phyloP scores from a whole-genome alignment of 1,139 yeast genomes.

The Zygosaccharomyces sapae region DNA sequence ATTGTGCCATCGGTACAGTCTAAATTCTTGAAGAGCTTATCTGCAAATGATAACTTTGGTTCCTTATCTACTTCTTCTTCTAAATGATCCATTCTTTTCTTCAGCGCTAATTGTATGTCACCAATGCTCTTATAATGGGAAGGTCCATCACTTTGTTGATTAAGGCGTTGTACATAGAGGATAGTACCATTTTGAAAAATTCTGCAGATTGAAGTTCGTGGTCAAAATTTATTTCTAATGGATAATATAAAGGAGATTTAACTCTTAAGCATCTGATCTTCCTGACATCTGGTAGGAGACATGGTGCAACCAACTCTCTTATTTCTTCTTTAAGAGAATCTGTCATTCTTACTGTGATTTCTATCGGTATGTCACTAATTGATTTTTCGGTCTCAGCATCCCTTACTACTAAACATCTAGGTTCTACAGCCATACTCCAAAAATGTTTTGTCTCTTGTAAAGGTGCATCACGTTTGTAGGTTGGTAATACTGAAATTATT shows the following conservation, averaged over 20 bases:
- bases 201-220: constrained; percentile 19
- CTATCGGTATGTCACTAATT: constrained; percentile 32
- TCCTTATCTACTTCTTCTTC: not conserved
- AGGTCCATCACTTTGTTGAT: not conserved
- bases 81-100: constrained; percentile 11
- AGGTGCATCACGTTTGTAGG: constrained; percentile 74
- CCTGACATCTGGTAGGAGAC: constrained; percentile 60
- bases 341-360: constrained; percentile 48
- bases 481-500: constrained; percentile 65
- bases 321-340: constrained; percentile 41
- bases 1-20: constrained; percentile 20
- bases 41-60: constrained; percentile 4
- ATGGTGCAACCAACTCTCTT: constrained; percentile 48
- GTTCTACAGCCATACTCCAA: constrained; percentile 84
- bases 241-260: constrained; percentile 27
- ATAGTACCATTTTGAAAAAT: constrained; percentile 31
- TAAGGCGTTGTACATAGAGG: constrained; percentile 24
- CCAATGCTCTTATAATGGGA: constrained; percentile 9
- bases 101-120: constrained; percentile 18
- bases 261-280: constrained; percentile 39
- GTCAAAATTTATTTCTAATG: constrained; percentile 27
- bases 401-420: constrained; percentile 71
- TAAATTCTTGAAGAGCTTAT: constrained; percentile 11
- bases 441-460: constrained; percentile 84
- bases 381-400: constrained; percentile 61